Evolutionary conservation across 768 basidiomycete genomes (phyloP), one percentile per base, ranked within the genome.

Genomic region (Suillus spraguei): DNA sequence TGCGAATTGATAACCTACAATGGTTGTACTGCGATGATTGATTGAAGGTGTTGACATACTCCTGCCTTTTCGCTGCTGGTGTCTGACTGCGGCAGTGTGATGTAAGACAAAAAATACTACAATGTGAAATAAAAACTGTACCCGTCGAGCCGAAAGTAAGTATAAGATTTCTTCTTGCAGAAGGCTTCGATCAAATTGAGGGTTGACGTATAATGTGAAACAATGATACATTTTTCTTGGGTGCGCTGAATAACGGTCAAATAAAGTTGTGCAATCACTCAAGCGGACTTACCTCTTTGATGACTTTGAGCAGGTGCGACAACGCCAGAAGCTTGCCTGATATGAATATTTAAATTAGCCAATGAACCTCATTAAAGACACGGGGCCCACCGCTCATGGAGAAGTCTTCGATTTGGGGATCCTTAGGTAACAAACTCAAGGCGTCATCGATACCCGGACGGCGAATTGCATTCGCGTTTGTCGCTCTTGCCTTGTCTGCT

Each of bases 201-300:
- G 2, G 96, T 97, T 5, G 91, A 90, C 0, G 96, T 99, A 70
- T 92, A 99, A 72, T 99, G 96, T n/a, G 95, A 98, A 39, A 97
- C 93, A 47, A 99, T 77, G 39, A 98, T 91, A 69, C 94, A 91
- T 84, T 99, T 99, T 78, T 99, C 97, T 46, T 91, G 88, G 0
- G 93, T 95, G 41, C 81, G 78, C 88, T 93, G 56, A 59, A 63
- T 33, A 16, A 50, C 24, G 22, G 9, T 68, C 47, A 66, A 60
- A 52, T 59, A 33, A 39, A 20, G 16, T 11, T 24, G n/a, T n/a
- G 41, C 5, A 8, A 41, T 36, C 13, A 13, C 41, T 55, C 7
- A 63, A 62, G 36, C 35, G 28, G 7, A 61, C 64, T 44, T 62
- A 90, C 92, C 74, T 85, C 81, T 60, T 82, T 81, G 59, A 97